Evolutionary conservation across 805 yeast genomes (phyloP).

Genomic region (Starmerella gropengiesseri): DNA sequence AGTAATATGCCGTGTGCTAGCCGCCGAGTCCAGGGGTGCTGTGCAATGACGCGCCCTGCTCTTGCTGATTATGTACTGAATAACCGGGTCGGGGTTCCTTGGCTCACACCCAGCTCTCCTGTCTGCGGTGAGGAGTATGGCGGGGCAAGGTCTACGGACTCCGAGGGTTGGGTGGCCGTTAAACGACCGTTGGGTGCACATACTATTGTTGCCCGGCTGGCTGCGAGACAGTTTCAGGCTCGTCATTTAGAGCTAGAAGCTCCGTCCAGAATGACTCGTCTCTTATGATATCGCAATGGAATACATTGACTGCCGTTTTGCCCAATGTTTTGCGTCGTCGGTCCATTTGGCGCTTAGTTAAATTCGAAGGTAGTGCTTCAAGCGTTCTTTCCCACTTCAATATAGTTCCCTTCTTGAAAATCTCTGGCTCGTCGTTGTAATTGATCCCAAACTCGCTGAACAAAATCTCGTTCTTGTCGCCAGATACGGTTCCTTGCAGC

Average conservation of each 20-base stretch:
- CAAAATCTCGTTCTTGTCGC: conserved; percentile 81
- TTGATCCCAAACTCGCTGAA: conserved; percentile 70
- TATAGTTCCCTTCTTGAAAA: conserved; percentile 74
- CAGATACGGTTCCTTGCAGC: conserved; percentile 62
- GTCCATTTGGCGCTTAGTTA: conserved; percentile 40
- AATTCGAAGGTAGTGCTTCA: neutral
- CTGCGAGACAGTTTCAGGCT: neutral
- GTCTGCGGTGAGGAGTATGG: no score
- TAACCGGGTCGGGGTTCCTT: no score
- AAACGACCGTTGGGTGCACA: neutral
- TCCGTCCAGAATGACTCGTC: conserved; percentile 47
- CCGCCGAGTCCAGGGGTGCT: no score
- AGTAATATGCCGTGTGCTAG: no score
- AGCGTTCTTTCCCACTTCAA: conserved; percentile 40
- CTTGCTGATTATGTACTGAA: no score
- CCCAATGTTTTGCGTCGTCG: conserved; percentile 39
- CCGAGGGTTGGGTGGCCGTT: neutral
- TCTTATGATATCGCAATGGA: conserved; percentile 53
- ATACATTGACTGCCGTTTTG: conserved; percentile 37
- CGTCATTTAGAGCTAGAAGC: conserved; percentile 9
- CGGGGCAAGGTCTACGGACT: neutral
- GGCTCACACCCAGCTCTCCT: no score
- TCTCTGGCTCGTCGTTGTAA: conserved; percentile 82
- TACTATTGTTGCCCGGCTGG: no score
- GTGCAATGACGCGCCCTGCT: no score